phyloP scores from a whole-genome alignment of 352 stramenopile genomes.

The Phytophthora aleatoria region DNA sequence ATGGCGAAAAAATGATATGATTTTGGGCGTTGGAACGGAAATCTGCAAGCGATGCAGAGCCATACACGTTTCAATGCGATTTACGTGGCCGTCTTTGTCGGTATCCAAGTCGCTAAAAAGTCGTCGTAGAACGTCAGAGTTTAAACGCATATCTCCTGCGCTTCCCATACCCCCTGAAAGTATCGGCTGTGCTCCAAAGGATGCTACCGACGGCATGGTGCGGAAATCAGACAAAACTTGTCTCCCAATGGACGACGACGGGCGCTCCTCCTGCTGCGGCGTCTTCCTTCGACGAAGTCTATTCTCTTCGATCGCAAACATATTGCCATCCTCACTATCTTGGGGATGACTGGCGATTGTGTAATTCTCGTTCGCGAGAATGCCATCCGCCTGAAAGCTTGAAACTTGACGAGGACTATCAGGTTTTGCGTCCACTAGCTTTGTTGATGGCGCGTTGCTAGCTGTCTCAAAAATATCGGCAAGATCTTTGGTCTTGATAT shows the following conservation, averaged over 20 bases:
- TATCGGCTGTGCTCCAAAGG: slow-evolving; percentile 51
- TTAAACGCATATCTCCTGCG: slow-evolving; percentile 32
- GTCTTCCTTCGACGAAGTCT: slow-evolving; percentile 8
- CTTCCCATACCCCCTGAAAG: slow-evolving; percentile 17
- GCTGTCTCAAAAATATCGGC: background rate
- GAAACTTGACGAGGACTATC: background rate
- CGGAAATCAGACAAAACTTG: slow-evolving; percentile 76
- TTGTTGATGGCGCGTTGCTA: background rate
- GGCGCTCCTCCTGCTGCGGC: slow-evolving; percentile 4
- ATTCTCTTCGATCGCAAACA: slow-evolving; percentile 1
- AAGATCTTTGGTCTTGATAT: background rate
- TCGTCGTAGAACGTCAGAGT: slow-evolving; percentile 62
- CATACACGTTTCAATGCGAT: slow-evolving; percentile 74
- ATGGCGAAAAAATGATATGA: slow-evolving; percentile 72
- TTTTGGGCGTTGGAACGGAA: slow-evolving; percentile 53
- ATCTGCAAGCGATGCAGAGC: slow-evolving; percentile 78
- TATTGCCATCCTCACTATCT: slow-evolving; percentile 2
- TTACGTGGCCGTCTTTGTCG: slow-evolving; percentile 71
- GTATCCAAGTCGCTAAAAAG: slow-evolving; percentile 82
- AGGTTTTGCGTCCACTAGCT: background rate
- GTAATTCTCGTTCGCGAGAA: background rate
- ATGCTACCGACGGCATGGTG: slow-evolving; percentile 61
- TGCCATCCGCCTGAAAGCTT: background rate
- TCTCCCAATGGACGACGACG: slow-evolving; percentile 56
- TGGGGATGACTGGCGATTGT: background rate